phyloP scores from a whole-genome alignment of 805 yeast genomes.

The Sugiyamaella valdiviana region DNA sequence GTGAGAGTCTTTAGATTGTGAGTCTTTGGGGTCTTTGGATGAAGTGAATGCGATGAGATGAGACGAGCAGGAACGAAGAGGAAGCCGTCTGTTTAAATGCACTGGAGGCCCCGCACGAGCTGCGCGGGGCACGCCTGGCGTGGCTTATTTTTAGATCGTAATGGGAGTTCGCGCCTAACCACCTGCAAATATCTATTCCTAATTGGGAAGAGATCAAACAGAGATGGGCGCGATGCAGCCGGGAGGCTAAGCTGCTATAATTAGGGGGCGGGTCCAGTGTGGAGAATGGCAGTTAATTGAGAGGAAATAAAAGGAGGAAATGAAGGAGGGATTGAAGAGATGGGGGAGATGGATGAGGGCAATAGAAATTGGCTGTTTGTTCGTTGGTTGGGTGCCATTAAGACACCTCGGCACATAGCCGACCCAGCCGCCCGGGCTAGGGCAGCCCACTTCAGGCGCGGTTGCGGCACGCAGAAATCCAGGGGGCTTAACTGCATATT shows the following conservation, averaged over 20 bases:
- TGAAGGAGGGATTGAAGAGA: not conserved
- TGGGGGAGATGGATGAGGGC: too few relatives aligned
- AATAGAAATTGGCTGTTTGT: too few relatives aligned
- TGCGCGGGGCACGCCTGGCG: too few relatives aligned
- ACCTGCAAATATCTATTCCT: not conserved
- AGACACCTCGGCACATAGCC: not conserved
- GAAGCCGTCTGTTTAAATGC: too few relatives aligned
- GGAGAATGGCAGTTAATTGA: not conserved
- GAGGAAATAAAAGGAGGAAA: not conserved
- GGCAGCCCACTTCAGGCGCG: too few relatives aligned
- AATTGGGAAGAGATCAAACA: not conserved
- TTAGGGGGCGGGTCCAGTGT: not conserved
- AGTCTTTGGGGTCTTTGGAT: not conserved
- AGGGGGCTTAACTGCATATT: not conserved
- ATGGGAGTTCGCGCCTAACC: not conserved
- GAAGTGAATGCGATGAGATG: not conserved
- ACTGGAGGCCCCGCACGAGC: not conserved
- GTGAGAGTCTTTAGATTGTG: not conserved
- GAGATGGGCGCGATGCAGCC: not conserved
- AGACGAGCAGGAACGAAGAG: not conserved
- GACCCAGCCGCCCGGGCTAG: not conserved
- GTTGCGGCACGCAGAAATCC: not conserved
- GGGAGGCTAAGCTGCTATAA: not conserved
- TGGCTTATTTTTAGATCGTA: not conserved
- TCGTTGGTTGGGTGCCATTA: not conserved